A percentile compares a stretch with the other conserved stretches of the same genome.
Conservation (phyloP, 1,139 yeast genomes). For the Suhomyces maxii region DNA sequence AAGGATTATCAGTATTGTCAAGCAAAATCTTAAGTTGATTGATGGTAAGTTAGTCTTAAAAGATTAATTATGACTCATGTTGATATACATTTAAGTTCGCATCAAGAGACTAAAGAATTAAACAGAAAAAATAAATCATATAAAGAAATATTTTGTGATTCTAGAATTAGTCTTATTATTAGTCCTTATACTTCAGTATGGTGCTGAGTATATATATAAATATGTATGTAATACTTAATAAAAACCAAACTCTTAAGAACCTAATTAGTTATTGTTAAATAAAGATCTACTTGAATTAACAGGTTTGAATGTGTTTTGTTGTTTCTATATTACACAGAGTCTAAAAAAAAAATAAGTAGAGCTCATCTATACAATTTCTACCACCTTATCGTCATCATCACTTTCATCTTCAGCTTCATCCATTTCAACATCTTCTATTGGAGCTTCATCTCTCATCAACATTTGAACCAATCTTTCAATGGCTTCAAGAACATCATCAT, state of each 20-base stretch:
- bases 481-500: conserved; percentile 65
- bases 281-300: too few relatives aligned
- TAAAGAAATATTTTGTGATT: too few relatives aligned
- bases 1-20: conserved; percentile 66
- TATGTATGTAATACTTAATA: too few relatives aligned
- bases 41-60: conserved; percentile 67
- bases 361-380: conserved; percentile 47
- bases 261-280: too few relatives aligned
- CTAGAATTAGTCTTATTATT: too few relatives aligned
- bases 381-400: conserved; percentile 44
- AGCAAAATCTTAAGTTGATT: conserved; percentile 64
- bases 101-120: too few relatives aligned
- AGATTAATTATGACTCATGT: conserved; percentile 21
- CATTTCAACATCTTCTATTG: conserved; percentile 23
- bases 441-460: conserved; percentile 88
- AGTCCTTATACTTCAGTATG: too few relatives aligned
- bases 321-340: too few relatives aligned
- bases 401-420: conserved; percentile 28
- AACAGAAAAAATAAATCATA: too few relatives aligned
- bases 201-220: not conserved
- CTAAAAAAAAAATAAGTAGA: not conserved
- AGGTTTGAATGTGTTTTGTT: too few relatives aligned
- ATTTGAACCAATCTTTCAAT: conserved; percentile 79
- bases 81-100: too few relatives aligned
- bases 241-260: too few relatives aligned